phyloP scores from a whole-genome alignment of 495 filamentous ascomycete genomes.

The Darksidea phi region DNA sequence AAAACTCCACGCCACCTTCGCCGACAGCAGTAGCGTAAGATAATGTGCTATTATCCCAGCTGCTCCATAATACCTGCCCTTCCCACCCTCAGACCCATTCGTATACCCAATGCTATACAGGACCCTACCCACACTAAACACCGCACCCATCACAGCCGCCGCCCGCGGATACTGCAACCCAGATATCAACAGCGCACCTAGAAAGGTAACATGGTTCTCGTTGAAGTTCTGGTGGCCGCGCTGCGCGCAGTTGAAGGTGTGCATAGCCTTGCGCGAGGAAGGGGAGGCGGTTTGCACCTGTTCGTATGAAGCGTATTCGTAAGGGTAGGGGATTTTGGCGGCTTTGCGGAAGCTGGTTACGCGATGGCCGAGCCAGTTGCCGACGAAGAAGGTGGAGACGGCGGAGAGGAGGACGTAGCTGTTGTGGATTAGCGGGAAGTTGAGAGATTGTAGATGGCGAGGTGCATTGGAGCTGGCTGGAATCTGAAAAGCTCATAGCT shows the following conservation, averaged over 20 bases:
- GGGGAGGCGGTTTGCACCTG: slow-evolving; percentile 31
- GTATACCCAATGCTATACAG: slow-evolving; percentile 46
- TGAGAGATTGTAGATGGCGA: neutral
- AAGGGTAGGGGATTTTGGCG: slow-evolving; percentile 43
- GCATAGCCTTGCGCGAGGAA: slow-evolving; percentile 37
- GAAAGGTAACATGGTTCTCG: slow-evolving; percentile 40
- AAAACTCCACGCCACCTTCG: slow-evolving; percentile 25
- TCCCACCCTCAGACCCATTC: slow-evolving; percentile 29
- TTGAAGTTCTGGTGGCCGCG: slow-evolving; percentile 46
- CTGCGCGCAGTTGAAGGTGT: slow-evolving; percentile 49
- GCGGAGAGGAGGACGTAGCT: slow-evolving; percentile 43
- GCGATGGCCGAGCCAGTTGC: slow-evolving; percentile 40
- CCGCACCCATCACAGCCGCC: slow-evolving; percentile 33
- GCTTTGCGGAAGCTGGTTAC: slow-evolving; percentile 41
- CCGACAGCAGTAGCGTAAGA: slow-evolving; percentile 34
- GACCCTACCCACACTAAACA: slow-evolving; percentile 40
- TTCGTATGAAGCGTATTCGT: slow-evolving; percentile 41
- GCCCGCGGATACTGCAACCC: slow-evolving; percentile 41
- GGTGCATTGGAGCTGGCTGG: neutral
- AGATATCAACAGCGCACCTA: slow-evolving; percentile 41
- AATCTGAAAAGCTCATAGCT: slow-evolving; percentile 1
- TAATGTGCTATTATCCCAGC: slow-evolving; percentile 36
- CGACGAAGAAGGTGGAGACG: slow-evolving; percentile 40
- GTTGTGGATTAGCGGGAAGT: neutral
- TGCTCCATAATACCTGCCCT: slow-evolving; percentile 32